Percentiles rank a stretch among this genome's conserved stretches.
Evolutionary conservation across 371 early-diverging fungal species (phyloP).

Genomic region (Gilbertella persicaria): DNA sequence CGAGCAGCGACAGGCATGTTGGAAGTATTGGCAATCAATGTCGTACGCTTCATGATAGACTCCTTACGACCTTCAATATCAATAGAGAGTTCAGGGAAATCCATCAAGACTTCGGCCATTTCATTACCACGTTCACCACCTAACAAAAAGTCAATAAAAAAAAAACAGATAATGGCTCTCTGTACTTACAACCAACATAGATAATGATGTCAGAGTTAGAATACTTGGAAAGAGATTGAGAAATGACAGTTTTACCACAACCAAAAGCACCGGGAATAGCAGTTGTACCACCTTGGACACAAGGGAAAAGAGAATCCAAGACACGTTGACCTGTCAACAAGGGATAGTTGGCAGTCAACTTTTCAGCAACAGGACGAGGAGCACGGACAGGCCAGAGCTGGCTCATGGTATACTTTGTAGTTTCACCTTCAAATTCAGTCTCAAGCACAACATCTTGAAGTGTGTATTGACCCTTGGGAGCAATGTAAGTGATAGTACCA

Average conservation of each 20-base stretch:
- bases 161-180: background rate
- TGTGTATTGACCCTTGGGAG: constrained; percentile 95
- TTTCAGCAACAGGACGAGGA: constrained; percentile 98
- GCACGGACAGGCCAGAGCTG: constrained; percentile 99
- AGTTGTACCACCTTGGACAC: constrained; percentile 99
- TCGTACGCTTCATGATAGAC: constrained; percentile 99
- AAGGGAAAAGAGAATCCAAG: constrained; percentile 99
- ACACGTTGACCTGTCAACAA: constrained; percentile 99
- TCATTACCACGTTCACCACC: constrained; percentile 99
- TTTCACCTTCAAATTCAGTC: constrained; percentile 93
- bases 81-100: constrained; percentile 97
- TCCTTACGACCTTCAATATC: constrained; percentile 93
- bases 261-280: constrained; percentile 99
- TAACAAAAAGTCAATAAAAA: no score
- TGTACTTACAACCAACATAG: constrained; percentile 93
- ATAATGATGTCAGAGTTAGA: constrained; percentile 99
- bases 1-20: constrained; percentile 99
- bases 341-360: constrained; percentile 96
- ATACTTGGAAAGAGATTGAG: constrained; percentile 99
- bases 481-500: constrained; percentile 97
- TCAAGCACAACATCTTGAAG: constrained; percentile 93
- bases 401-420: constrained; percentile 90
- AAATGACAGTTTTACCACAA: constrained; percentile 99
- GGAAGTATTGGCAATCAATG: constrained; percentile 99
- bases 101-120: constrained; percentile 99